Base-by-base conservation (phyloP, 139 green algal genomes). In the Zygnema circumcarinatum region DNA sequence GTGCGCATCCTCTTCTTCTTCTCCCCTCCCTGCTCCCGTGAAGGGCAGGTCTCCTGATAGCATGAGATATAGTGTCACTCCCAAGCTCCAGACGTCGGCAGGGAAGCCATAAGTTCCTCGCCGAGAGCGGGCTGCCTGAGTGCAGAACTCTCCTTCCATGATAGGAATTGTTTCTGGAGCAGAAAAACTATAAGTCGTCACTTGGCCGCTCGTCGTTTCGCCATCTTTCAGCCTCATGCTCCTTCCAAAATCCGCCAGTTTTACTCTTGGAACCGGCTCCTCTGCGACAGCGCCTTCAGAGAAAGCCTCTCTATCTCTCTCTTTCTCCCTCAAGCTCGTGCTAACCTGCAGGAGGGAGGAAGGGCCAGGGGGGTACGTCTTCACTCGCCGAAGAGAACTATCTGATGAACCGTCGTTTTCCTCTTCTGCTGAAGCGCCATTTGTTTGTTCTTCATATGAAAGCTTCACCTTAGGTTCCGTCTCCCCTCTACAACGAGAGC, bases 21-120 rank as follows among this genome's bases (percentile, higher is more conserved):
- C 16, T 16, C 16, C 47, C 7, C 16, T 7, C 7, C 16, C 47
- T 25, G 7, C 47, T 16, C 7, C 7, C 7, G 47, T 25, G 87
- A 98, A 98, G 31, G 96, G 96, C 21, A 95, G 94, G 32, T 91
- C 78, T 2, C 96, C 95, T 0, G 92, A 93, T 2, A 95, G 90
- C 89, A 98, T 95, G 92, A 98, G 95, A 81, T 92, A 98, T 2
- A 97, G 92, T 16, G 98, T 93, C 53, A 98, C 94, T 3, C 96
- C 96, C 47, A 97, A 72, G 1, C 95, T 93, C 96, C 96, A 98
- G 73, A 90, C 90, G 75, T 96, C 94, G 16, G 47, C 47, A 62
- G 47, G 47, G 47, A 62, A 62, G 47, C 47, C 47, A 62, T 62
- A 62, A 16, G 7, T 62, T 62, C 47, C 47, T 62, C 47, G 7